Percentiles rank a stretch among this genome's conserved stretches.
Conservation (phyloP, 2,329 filamentous ascomycete species). For the Periglandula ipomoeae region DNA sequence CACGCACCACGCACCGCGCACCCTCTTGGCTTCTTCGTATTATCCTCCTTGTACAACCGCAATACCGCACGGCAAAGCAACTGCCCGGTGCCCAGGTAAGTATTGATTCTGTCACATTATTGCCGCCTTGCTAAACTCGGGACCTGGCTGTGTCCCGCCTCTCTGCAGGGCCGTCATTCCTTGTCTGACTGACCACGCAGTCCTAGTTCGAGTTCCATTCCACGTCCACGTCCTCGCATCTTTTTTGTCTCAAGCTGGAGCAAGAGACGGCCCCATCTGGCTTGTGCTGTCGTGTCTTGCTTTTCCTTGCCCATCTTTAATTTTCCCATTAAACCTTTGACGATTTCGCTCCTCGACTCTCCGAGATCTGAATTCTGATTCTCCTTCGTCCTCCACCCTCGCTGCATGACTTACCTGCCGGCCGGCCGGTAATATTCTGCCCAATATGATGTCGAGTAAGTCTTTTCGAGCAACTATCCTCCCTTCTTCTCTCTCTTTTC, state of each 20-base stretch:
- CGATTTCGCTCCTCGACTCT: background rate
- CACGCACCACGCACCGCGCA: no score
- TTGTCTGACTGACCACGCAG: background rate
- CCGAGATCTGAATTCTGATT: background rate
- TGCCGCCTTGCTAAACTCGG: no score
- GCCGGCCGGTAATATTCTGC: slow-evolving; percentile 20
- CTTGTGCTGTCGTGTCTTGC: background rate
- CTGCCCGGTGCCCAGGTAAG: no score
- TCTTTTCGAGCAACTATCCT: slow-evolving; percentile 29
- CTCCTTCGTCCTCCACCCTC: slow-evolving; percentile 16
- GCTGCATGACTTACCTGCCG: slow-evolving; percentile 17
- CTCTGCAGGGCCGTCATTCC: background rate
- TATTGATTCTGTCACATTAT: no score
- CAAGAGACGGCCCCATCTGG: background rate
- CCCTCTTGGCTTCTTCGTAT: no score
- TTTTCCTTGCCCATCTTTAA: background rate
- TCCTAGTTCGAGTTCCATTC: background rate
- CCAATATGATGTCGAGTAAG: slow-evolving; percentile 38
- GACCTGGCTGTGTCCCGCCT: background rate
- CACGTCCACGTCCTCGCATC: background rate
- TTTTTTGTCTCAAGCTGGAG: background rate
- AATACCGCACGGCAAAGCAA: no score
- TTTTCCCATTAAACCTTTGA: background rate
- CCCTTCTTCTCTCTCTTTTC: slow-evolving; percentile 27
- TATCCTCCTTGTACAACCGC: no score